A percentile compares a stretch with the other conserved stretches of the same genome.
These are phyloP conservation scores for Exophiala spinifera DNA, from an alignment of 2,329 filamentous ascomycete species.

Conservation along the genomic window DNA sequence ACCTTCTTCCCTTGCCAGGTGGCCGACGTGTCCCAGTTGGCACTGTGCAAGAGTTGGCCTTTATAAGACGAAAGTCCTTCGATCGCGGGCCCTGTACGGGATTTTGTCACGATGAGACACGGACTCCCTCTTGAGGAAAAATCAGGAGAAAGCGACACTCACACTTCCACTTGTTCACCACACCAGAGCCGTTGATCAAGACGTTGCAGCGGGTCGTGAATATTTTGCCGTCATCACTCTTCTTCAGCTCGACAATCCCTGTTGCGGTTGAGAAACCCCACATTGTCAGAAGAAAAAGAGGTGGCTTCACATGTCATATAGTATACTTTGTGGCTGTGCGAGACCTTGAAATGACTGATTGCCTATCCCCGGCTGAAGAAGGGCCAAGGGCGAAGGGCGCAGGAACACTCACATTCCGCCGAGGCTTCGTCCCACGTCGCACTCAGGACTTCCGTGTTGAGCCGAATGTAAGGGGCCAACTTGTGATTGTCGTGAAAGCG, in stretches of 20 bases:
- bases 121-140: not conserved
- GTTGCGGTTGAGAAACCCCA: too few relatives aligned
- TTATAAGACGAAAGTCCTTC: constrained; percentile 33
- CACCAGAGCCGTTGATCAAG: constrained; percentile 22
- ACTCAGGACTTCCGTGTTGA: constrained; percentile 15
- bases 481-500: constrained; percentile 27
- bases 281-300: too few relatives aligned
- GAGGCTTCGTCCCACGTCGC: constrained; percentile 14
- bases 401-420: constrained; percentile 10
- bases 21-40: constrained; percentile 33
- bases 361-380: constrained; percentile 1
- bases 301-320: too few relatives aligned
- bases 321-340: too few relatives aligned
- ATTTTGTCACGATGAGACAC: not conserved
- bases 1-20: constrained; percentile 29
- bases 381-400: too few relatives aligned
- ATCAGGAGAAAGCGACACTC: constrained; percentile 34
- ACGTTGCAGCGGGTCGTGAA: constrained; percentile 22
- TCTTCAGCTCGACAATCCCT: too few relatives aligned
- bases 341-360: too few relatives aligned
- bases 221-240: constrained; percentile 12
- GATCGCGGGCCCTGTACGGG: constrained; percentile 30
- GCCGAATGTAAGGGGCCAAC: constrained; percentile 13
- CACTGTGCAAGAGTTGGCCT: constrained; percentile 31
- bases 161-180: constrained; percentile 35